phyloP scores from a whole-genome alignment of 768 basidiomycete species.

The Boletus pseudo-olivaceus region DNA sequence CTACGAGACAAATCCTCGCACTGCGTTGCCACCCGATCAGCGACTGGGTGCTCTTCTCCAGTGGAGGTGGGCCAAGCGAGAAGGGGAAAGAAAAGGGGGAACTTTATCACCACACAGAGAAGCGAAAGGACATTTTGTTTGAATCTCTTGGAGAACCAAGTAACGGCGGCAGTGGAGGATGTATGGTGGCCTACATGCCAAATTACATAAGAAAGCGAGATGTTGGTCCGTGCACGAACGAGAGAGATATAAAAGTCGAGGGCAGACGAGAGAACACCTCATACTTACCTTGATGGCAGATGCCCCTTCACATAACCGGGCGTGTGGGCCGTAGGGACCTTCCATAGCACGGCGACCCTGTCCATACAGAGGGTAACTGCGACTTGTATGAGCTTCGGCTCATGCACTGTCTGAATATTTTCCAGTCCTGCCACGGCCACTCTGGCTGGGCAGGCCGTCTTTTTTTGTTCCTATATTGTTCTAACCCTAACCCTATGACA shows the following conservation, averaged over 20 bases:
- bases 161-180: too few species aligned
- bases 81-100: slow-evolving; percentile 5
- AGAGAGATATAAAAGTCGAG: slow-evolving; percentile 9
- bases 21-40: slow-evolving; percentile 53
- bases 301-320: slow-evolving; percentile 49
- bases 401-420: slow-evolving; percentile 82
- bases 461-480: slow-evolving; percentile 22
- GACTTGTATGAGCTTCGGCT: slow-evolving; percentile 60
- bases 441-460: slow-evolving; percentile 46
- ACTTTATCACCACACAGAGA: background rate
- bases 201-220: too few species aligned
- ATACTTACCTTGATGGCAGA: slow-evolving; percentile 66
- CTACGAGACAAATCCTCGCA: slow-evolving; percentile 77
- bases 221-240: slow-evolving; percentile 25
- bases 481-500: slow-evolving; percentile 31
- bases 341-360: slow-evolving; percentile 56
- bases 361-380: slow-evolving; percentile 42
- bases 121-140: background rate
- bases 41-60: slow-evolving; percentile 49
- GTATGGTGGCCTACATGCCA: too few species aligned
- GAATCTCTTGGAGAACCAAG: background rate
- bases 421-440: slow-evolving; percentile 62
- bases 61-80: slow-evolving; percentile 64
- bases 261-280: slow-evolving; percentile 6
- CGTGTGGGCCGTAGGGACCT: slow-evolving; percentile 52